Conservation (phyloP, 306 rosid species). For the Cyclanthera cordifolia region DNA sequence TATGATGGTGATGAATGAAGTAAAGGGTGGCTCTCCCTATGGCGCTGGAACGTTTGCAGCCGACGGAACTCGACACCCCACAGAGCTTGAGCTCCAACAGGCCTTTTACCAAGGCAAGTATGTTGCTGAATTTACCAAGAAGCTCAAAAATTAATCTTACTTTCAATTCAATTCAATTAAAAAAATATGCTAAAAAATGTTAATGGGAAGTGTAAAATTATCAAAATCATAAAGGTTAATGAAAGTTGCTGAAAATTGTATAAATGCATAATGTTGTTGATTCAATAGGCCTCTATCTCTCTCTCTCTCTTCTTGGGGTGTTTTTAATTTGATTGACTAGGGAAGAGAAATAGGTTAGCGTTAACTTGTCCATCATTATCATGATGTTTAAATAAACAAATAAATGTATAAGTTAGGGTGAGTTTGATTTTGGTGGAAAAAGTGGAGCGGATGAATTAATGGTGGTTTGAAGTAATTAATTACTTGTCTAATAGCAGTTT, state of each 20-base stretch:
- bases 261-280: not conserved
- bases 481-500: too few species aligned
- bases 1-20: conserved; percentile 77
- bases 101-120: conserved; percentile 85
- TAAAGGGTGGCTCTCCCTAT: conserved; percentile 76
- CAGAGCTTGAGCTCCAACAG: conserved; percentile 61
- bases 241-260: not conserved
- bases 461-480: too few species aligned
- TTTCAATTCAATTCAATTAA: not conserved
- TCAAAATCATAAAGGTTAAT: not conserved
- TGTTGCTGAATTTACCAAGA: conserved; percentile 56
- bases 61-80: conserved; percentile 79
- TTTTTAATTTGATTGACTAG: too few species aligned
- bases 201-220: not conserved
- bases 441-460: too few species aligned
- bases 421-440: too few species aligned
- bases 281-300: not conserved
- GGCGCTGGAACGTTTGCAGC: conserved; percentile 92
- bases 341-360: too few species aligned
- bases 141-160: conserved; percentile 34
- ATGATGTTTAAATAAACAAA: too few species aligned
- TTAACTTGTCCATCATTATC: too few species aligned
- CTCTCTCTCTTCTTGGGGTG: too few species aligned
- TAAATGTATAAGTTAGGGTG: too few species aligned
- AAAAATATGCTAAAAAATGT: not conserved